phyloP scores from a whole-genome alignment of 768 basidiomycete genomes.

The Trametes punicea region DNA sequence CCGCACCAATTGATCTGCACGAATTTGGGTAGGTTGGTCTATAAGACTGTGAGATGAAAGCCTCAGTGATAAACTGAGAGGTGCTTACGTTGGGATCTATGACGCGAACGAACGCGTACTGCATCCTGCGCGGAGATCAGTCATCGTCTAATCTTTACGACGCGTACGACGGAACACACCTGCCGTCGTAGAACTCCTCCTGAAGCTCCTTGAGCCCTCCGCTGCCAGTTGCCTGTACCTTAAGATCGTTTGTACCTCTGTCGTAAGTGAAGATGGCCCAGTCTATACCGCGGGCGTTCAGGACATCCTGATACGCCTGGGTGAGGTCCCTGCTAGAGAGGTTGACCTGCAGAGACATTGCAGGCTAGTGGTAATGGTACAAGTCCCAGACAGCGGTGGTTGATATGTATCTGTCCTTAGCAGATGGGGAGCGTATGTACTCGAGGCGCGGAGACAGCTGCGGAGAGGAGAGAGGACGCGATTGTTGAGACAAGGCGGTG shows the following conservation, averaged over 20 bases:
- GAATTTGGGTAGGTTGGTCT: constrained; percentile 86
- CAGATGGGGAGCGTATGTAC: neutral
- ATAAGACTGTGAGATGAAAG: constrained; percentile 1
- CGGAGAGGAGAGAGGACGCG: neutral
- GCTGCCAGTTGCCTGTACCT: constrained; percentile 79
- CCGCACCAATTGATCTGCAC: constrained; percentile 98
- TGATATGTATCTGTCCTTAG: too few relatives aligned
- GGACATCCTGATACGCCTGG: constrained; percentile 71
- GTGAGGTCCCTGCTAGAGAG: constrained; percentile 68
- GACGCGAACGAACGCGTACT: constrained; percentile 88
- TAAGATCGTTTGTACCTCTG: constrained; percentile 79
- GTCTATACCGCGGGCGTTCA: constrained; percentile 64
- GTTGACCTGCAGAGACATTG: constrained; percentile 80
- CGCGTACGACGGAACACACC: constrained; percentile 44
- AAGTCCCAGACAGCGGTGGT: too few relatives aligned
- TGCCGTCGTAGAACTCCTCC: constrained; percentile 93
- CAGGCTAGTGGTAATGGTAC: neutral
- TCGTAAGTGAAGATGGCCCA: constrained; percentile 83
- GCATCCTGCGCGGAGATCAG: constrained; percentile 55
- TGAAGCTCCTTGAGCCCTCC: constrained; percentile 89
- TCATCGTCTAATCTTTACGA: neutral
- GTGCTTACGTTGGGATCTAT: constrained; percentile 74
- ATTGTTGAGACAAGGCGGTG: constrained; percentile 3
- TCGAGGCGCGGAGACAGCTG: neutral
- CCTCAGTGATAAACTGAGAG: neutral